Conservation (phyloP, 352 stramenopile genomes). For the Hyaloperonospora brassicae region DNA sequence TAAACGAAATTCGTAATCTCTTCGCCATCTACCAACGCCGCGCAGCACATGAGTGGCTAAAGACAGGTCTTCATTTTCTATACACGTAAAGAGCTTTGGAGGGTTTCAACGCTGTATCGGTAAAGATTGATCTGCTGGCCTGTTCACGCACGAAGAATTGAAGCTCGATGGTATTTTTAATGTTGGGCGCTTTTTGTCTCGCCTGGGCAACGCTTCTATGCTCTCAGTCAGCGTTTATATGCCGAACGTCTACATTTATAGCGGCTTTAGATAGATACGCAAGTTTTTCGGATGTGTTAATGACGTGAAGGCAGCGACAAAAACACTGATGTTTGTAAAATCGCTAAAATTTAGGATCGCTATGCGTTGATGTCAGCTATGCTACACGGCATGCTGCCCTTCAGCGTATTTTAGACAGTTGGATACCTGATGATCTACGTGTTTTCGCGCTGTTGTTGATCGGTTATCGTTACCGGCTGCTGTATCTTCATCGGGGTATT, state of each 20-base stretch:
- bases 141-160: constrained; percentile 40
- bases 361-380: constrained; percentile 72
- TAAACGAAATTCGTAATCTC: constrained; percentile 39
- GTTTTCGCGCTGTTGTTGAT: constrained; percentile 67
- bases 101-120: constrained; percentile 47
- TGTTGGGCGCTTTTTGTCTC: constrained; percentile 55
- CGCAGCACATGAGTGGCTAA: constrained; percentile 52
- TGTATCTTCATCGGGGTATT: constrained; percentile 80
- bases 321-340: too few species aligned
- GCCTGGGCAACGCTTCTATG: constrained; percentile 38
- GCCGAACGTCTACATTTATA: constrained; percentile 47
- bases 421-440: constrained; percentile 72
- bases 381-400: constrained; percentile 81
- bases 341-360: constrained; percentile 71
- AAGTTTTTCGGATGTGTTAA: constrained; percentile 73
- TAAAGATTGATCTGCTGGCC: constrained; percentile 69
- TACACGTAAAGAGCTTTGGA: constrained; percentile 64
- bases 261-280: constrained; percentile 74
- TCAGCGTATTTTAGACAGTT: constrained; percentile 61
- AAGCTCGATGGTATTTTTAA: constrained; percentile 58
- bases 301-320: constrained; percentile 34
- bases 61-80: constrained; percentile 78
- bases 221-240: constrained; percentile 34
- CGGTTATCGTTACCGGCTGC: constrained; percentile 54
- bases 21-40: constrained; percentile 60